Base-by-base conservation (phyloP, 345 rosid species). In the Limnanthes douglasii region DNA sequence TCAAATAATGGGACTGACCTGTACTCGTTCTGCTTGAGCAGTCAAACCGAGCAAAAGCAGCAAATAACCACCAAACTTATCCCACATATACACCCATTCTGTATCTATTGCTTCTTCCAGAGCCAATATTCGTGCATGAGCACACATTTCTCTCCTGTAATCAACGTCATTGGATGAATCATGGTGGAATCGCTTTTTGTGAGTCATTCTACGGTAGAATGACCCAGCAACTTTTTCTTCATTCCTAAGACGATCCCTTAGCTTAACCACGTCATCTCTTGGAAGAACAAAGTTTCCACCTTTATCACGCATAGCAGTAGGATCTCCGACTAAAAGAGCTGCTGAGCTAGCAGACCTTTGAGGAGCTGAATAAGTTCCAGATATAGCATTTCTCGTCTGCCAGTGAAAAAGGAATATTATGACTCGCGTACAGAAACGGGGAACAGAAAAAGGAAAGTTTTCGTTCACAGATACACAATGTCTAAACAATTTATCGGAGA, bases 41-140 rank as follows among this genome's bases (percentile, higher is more conserved):
- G 96, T 81, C 70, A 92, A 73, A 65, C 99, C 99, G 56, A 92
- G 85, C 60, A 92, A 57, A 34, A 92, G 78, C 37, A 92, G 75
- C 26, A 92, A 60, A 66, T 92, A 92, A 39, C 99, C 99, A 50
- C 99, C 99, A 62, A 92, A 92, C 46, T 81, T 75, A 62, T 92
- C 96, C 99, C 99, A 92, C 99, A 92, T 92, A 41, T 85, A 92
- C 30, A 85, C 93, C 99, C 99, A 92, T 57, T 92, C 96, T 16
- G 99, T 92, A 65, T 92, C 99, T 61, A 92, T 75, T 44, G 99
- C 96, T 72, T 92, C 99, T 65, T 92, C 99, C 52, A 92, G 70
- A 49, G 94, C 83, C 62, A 92, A 66, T 60, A 92, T 81, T 15
- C 96, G 73, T 27, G 99, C 99, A 64, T 92, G 99, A 6, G 86